Evolutionary conservation across 2,329 filamentous ascomycete genomes (phyloP).

Genomic region (Thermoascus crustaceus): DNA sequence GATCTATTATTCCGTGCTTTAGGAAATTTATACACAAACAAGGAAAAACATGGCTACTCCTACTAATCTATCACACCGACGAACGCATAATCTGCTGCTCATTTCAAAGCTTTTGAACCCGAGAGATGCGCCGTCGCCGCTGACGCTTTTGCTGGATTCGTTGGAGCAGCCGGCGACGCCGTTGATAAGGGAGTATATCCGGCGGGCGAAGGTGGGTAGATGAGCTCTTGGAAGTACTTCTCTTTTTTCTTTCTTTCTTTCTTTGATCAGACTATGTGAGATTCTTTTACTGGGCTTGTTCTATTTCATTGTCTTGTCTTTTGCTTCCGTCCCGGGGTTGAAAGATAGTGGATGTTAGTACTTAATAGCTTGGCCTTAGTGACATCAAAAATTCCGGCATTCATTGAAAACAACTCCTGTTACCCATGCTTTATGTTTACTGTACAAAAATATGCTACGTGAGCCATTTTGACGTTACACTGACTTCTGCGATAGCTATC

Average conservation of each 20-base stretch:
- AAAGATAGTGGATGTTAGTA: too few species aligned
- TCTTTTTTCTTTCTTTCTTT: slow-evolving; percentile 1
- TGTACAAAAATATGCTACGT: too few species aligned
- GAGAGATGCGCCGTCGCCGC: slow-evolving; percentile 71
- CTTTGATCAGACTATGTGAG: too few species aligned
- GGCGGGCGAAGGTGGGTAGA: slow-evolving; percentile 58
- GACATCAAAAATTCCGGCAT: too few species aligned
- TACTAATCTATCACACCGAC: slow-evolving; percentile 49
- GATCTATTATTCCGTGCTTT: too few species aligned
- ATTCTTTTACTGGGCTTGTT: neutral
- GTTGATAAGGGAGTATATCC: slow-evolving; percentile 64
- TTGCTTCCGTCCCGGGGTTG: too few species aligned
- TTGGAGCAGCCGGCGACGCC: slow-evolving; percentile 71
- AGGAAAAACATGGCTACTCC: slow-evolving; percentile 24
- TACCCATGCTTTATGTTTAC: too few species aligned
- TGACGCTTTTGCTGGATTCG: slow-evolving; percentile 78
- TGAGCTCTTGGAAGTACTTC: slow-evolving; percentile 1
- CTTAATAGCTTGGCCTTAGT: too few species aligned
- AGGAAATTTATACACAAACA: too few species aligned
- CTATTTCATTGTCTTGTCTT: neutral
- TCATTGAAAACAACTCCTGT: too few species aligned
- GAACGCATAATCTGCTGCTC: slow-evolving; percentile 75
- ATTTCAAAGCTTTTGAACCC: slow-evolving; percentile 74
- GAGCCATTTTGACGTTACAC: neutral
- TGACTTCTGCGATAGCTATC: slow-evolving; percentile 30